Percentiles rank a stretch among this genome's conserved stretches.
These are phyloP conservation scores for Daucus carota DNA, from an alignment of 129 eudicot species.

Conservation along the genomic window DH1_v3.0 NC_030382.2:34996001-34996500, in stretches of 20 bases:
- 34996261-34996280: conserved; percentile 31
- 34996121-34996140: background rate
- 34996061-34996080: background rate
- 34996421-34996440: conserved; percentile 47
- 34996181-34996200: background rate
- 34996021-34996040: background rate
- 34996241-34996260: background rate
- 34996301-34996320: conserved; percentile 46
- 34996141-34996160: background rate
- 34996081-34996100: too few relatives aligned
- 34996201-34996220: background rate
- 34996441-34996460: conserved; percentile 63
- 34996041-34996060: background rate
- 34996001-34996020: background rate
- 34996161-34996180: background rate
- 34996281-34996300: conserved; percentile 44
- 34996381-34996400: conserved; percentile 45
- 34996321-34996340: conserved; percentile 42
- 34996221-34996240: background rate
- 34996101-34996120: background rate
- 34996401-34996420: conserved; percentile 30
- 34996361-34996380: conserved; percentile 57
- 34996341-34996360: conserved; percentile 47
- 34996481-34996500: conserved; percentile 46
- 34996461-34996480: conserved; percentile 69